These are phyloP conservation scores for Skeletonema marinoi DNA, from an alignment of 108 stramenopile species.

Conservation along the genomic window DNA sequence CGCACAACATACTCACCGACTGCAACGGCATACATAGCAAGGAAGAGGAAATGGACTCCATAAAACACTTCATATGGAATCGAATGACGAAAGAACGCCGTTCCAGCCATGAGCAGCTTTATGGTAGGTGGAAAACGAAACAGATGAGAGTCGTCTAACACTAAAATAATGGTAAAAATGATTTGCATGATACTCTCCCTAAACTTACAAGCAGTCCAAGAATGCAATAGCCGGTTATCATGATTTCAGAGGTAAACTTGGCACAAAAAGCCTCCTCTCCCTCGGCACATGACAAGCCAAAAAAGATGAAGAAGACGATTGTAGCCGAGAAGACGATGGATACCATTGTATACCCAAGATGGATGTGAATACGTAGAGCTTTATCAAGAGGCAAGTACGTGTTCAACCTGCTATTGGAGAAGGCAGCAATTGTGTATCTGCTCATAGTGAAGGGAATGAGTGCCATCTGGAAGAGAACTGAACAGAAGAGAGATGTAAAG, in stretches of 20 bases:
- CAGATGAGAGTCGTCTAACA: too few species aligned
- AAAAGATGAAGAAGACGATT: slow-evolving; percentile 51
- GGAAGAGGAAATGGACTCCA: slow-evolving; percentile 41
- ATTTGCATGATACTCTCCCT: too few species aligned
- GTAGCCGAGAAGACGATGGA: slow-evolving; percentile 42
- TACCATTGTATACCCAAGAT: slow-evolving; percentile 49
- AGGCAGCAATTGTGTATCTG: too few species aligned
- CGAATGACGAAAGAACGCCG: slow-evolving; percentile 40
- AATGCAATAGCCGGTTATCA: slow-evolving; percentile 46
- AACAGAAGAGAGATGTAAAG: too few species aligned
- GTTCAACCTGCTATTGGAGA: too few species aligned
- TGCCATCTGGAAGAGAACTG: too few species aligned
- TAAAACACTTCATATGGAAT: slow-evolving; percentile 56
- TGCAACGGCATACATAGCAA: slow-evolving; percentile 42
- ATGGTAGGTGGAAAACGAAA: background rate
- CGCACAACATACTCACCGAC: background rate
- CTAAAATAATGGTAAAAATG: too few species aligned
- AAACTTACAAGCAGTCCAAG: slow-evolving; percentile 12
- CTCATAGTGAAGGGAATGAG: too few species aligned
- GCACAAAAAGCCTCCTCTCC: slow-evolving; percentile 55
- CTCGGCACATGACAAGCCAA: slow-evolving; percentile 39
- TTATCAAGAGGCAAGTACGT: slow-evolving; percentile 45
- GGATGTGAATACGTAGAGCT: slow-evolving; percentile 40
- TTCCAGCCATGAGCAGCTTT: slow-evolving; percentile 32
- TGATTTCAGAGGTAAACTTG: slow-evolving; percentile 48